Percentiles rank a stretch among this genome's conserved stretches.
These are phyloP conservation scores for Emmonsia crescens DNA, from an alignment of 2,329 filamentous ascomycete genomes.

Conservation along the genomic window DNA sequence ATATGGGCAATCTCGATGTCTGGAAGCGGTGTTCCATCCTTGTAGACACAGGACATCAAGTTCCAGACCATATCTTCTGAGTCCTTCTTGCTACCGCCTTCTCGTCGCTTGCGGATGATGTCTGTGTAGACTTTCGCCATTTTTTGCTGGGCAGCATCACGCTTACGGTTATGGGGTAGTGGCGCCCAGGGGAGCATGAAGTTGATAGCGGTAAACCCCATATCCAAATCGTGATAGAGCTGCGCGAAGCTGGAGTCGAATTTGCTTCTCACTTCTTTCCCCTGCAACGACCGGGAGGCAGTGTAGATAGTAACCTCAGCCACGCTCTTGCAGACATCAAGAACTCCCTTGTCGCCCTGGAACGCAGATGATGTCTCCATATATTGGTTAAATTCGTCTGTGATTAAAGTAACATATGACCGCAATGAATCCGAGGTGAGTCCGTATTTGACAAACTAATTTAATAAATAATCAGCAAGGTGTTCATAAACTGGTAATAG, in stretches of 20 bases:
- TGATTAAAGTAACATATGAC: conserved; percentile 69
- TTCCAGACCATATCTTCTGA: conserved; percentile 80
- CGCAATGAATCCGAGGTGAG: conserved; percentile 51
- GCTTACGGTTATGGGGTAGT: conserved; percentile 74
- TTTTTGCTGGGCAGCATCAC: conserved; percentile 67
- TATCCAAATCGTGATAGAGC: conserved; percentile 80
- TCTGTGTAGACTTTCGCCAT: conserved; percentile 74
- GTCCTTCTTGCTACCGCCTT: conserved; percentile 40
- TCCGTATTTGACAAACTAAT: conserved; percentile 52
- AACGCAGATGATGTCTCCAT: conserved; percentile 57
- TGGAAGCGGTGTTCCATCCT: conserved; percentile 66
- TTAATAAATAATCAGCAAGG: background rate
- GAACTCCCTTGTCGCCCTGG: conserved; percentile 55
- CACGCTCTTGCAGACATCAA: conserved; percentile 65
- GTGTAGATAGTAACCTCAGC: conserved; percentile 85
- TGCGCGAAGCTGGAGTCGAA: conserved; percentile 73
- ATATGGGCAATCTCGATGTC: conserved; percentile 82
- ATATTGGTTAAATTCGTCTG: conserved; percentile 61
- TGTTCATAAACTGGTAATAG: background rate
- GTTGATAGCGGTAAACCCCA: conserved; percentile 82
- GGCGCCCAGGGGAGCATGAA: conserved; percentile 84
- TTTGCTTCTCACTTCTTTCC: conserved; percentile 66
- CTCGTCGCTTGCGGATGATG: conserved; percentile 63
- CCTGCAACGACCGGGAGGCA: conserved; percentile 74
- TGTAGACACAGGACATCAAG: conserved; percentile 75